phyloP scores from a whole-genome alignment of 2,329 filamentous ascomycete species.

The Thielaviopsis cerberus region DNA sequence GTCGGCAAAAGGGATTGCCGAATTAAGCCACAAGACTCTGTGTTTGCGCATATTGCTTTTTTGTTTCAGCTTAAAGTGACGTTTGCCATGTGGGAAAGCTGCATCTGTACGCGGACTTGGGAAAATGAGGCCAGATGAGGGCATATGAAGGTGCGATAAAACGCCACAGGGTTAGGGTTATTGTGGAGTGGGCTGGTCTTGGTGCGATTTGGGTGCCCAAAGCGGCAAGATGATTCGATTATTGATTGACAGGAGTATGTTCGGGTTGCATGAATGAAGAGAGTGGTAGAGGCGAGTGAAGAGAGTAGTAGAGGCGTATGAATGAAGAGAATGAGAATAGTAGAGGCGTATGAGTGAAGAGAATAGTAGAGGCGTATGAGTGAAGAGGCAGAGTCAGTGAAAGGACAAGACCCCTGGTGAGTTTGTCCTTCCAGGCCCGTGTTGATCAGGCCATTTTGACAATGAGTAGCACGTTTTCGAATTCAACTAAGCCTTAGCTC shows the following conservation, averaged over 20 bases:
- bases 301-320: neutral
- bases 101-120: neutral
- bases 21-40: too few relatives aligned
- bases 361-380: neutral
- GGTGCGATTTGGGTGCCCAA: neutral
- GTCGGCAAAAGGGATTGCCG: too few relatives aligned
- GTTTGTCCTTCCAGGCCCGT: slow-evolving; percentile 1
- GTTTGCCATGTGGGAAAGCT: neutral
- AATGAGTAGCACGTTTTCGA: slow-evolving; percentile 6
- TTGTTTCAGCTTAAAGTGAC: neutral
- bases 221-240: neutral
- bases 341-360: too few relatives aligned
- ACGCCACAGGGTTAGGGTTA: neutral
- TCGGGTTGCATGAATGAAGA: too few relatives aligned
- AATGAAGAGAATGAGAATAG: neutral
- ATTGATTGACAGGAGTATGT: neutral
- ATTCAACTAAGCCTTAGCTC: too few relatives aligned
- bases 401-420: neutral
- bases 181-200: neutral
- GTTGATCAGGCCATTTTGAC: slow-evolving; percentile 9
- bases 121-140: too few relatives aligned
- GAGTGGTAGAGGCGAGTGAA: too few relatives aligned
- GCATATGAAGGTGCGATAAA: too few relatives aligned
- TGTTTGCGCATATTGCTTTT: too few relatives aligned
- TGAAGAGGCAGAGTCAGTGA: neutral